These are phyloP conservation scores for Cornus suecica DNA, from an alignment of 148 eudicot genomes.

Conservation along the genomic window DNA sequence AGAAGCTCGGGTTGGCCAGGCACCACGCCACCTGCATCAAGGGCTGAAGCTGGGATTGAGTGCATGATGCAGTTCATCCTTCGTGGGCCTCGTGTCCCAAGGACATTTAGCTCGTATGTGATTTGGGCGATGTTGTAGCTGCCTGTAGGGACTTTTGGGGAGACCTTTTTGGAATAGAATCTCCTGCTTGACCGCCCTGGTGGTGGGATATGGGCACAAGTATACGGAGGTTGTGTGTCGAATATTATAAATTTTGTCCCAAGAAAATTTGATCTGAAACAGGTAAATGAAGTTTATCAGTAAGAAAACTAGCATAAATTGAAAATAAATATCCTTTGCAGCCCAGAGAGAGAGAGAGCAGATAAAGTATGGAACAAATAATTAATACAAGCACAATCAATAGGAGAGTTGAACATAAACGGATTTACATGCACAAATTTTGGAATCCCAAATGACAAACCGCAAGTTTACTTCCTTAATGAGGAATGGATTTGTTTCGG, in stretches of 20 bases:
- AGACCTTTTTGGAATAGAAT: slow-evolving; percentile 54
- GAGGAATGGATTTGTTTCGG: not conserved
- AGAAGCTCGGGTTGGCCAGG: slow-evolving; percentile 54
- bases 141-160: slow-evolving; percentile 57
- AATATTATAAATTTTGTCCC: slow-evolving; percentile 59
- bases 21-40: slow-evolving; percentile 44
- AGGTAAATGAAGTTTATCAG: not conserved
- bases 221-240: slow-evolving; percentile 53
- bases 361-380: not conserved
- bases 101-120: slow-evolving; percentile 52
- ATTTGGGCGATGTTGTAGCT: slow-evolving; percentile 53
- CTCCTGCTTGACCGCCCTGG: slow-evolving; percentile 45
- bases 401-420: not conserved
- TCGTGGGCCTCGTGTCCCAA: slow-evolving; percentile 62
- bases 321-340: not conserved
- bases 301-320: not conserved
- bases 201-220: slow-evolving; percentile 34
- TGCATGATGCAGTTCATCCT: slow-evolving; percentile 58
- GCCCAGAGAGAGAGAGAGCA: not conserved
- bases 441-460: not conserved
- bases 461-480: not conserved
- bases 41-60: slow-evolving; percentile 44
- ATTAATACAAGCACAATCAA: not conserved
- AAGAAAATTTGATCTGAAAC: slow-evolving; percentile 54
- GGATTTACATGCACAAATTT: not conserved